phyloP scores from a whole-genome alignment of 805 yeast species.

The Saturnispora besseyi region DNA sequence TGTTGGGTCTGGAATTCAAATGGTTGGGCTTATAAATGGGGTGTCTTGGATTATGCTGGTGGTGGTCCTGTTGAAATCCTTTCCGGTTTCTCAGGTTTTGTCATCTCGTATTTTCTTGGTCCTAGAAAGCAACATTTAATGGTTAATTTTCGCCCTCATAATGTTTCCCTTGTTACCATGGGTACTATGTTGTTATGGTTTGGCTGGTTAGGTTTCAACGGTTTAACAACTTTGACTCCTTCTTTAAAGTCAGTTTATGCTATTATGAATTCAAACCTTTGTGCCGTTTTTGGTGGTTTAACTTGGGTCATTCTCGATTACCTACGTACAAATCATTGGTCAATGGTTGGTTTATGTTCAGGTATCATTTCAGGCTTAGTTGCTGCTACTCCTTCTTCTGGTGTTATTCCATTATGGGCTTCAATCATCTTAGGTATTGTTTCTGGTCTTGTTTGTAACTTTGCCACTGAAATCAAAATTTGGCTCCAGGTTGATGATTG shows the following conservation, averaged over 20 bases:
- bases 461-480: slow-evolving; percentile 80
- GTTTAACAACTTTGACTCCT: slow-evolving; percentile 80
- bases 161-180: slow-evolving; percentile 80
- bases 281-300: slow-evolving; percentile 85
- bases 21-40: slow-evolving; percentile 93
- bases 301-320: slow-evolving; percentile 89
- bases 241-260: slow-evolving; percentile 80
- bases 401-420: slow-evolving; percentile 85
- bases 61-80: slow-evolving; percentile 96
- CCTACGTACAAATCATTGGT: slow-evolving; percentile 83
- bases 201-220: slow-evolving; percentile 96
- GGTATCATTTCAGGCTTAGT: slow-evolving; percentile 94
- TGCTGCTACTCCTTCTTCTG: slow-evolving; percentile 95
- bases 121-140: slow-evolving; percentile 65
- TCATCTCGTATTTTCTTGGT: slow-evolving; percentile 72
- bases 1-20: slow-evolving; percentile 91
- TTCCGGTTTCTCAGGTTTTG: slow-evolving; percentile 87
- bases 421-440: slow-evolving; percentile 76
- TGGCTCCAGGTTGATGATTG: slow-evolving; percentile 81
- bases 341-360: slow-evolving; percentile 90
- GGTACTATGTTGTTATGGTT: slow-evolving; percentile 86
- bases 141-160: slow-evolving; percentile 90
- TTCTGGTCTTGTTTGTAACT: slow-evolving; percentile 80
- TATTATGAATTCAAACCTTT: slow-evolving; percentile 81
- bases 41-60: slow-evolving; percentile 93